Conservation (phyloP, 805 yeast species). For the Saccharomycopsis amapae region DNA sequence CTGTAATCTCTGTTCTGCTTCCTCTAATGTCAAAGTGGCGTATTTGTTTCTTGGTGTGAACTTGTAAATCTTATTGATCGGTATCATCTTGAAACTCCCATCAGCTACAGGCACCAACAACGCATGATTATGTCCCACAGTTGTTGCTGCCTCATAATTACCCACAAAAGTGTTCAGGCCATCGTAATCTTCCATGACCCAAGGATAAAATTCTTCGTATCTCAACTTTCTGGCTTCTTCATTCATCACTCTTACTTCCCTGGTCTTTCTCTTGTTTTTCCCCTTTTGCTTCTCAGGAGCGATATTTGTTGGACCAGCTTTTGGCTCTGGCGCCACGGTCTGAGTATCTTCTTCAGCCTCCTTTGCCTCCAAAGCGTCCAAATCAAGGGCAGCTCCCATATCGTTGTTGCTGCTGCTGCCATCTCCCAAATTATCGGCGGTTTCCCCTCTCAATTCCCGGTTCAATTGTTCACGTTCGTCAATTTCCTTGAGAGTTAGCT, state of each 20-base stretch:
- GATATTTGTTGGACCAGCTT: too few species aligned
- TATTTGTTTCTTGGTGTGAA: constrained; percentile 91
- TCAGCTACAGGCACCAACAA: constrained; percentile 81
- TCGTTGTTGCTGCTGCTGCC: background rate
- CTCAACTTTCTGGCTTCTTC: constrained; percentile 78
- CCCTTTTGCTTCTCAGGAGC: constrained; percentile 56
- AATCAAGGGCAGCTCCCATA: constrained; percentile 22
- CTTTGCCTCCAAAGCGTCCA: constrained; percentile 14
- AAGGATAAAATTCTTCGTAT: constrained; percentile 94
- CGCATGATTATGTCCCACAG: constrained; percentile 45
- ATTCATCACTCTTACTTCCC: constrained; percentile 74
- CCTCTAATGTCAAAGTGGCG: constrained; percentile 89
- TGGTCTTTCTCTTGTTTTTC: constrained; percentile 70
- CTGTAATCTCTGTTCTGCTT: constrained; percentile 93
- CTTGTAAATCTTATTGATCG: constrained; percentile 88
- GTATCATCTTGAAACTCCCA: constrained; percentile 82
- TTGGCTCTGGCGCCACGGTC: constrained; percentile 28
- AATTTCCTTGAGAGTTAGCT: constrained; percentile 68
- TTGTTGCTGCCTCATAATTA: constrained; percentile 82
- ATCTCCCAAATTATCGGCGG: constrained; percentile 13
- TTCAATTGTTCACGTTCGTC: constrained; percentile 41
- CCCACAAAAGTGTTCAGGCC: constrained; percentile 94
- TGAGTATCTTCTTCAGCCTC: constrained; percentile 19
- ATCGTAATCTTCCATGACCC: constrained; percentile 97
- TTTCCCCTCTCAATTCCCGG: constrained; percentile 27